Evolutionary conservation across 495 filamentous ascomycete genomes (phyloP), one percentile per base, ranked within the genome.

Genomic region (Tuber borchii): DNA sequence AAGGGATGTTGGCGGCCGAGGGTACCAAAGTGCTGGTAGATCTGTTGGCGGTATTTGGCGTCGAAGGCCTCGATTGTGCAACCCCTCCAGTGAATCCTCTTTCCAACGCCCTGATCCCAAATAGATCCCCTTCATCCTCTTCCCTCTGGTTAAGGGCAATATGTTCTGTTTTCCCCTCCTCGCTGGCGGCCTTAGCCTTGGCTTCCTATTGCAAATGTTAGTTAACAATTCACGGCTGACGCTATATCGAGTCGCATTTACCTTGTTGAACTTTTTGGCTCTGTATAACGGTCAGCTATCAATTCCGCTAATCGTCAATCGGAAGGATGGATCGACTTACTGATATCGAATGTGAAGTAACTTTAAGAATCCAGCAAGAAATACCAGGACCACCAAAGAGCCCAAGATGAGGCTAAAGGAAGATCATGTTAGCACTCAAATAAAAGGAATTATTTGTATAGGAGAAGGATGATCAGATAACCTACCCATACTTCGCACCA

Each of bases 51-150:
- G 72, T 76, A 12, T 20, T 48, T 71, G 81, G 79, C 9, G 86
- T 86, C 26, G 75, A 81, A 12, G 86, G 85, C 26, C 85, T 80
- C 19, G 85, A 86, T 73, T 87, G 86, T n/a, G 84, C 80, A 48
- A 86, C 83, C 71, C 86, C 86, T 73, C 84, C 85, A 74, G 78
- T 85, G 75, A 82, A 86, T 8, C 86, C 86, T 75, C 83, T 79
- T 71, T 87, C 85, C 45, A 87, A 78, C 42, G 85, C 86, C 65
- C 85, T 78, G 40, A 86, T 82, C 26, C 86, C 85, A 70, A 86
- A 86, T 8, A 87, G 74, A 79, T 87, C 84, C 9, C 85, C 85
- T 75, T 86, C 86, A 73, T 85, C 85, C 70, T 84, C 82, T 68
- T 85, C 84, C n/a, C 81, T 76, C 40, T 81, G 72, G 70, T 83